These are phyloP conservation scores for Amanita fuliginea DNA, from an alignment of 768 basidiomycete species.

Conservation along the genomic window DNA sequence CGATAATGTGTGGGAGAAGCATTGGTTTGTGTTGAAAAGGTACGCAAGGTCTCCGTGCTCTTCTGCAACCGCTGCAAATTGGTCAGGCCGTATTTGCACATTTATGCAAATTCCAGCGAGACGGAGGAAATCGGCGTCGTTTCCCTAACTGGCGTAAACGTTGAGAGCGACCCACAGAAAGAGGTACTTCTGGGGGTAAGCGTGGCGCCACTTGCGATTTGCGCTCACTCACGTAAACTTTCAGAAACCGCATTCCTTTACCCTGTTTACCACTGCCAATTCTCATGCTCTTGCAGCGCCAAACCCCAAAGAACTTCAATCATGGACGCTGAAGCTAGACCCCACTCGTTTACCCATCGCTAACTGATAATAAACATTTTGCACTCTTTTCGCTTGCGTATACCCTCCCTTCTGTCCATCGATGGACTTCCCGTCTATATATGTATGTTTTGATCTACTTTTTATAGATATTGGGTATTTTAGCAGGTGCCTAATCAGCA, in stretches of 20 bases:
- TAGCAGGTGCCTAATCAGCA: background rate
- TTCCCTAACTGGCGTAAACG: constrained; percentile 73
- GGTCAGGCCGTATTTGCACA: constrained; percentile 76
- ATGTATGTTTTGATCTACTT: constrained; percentile 1
- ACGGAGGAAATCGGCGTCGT: constrained; percentile 76
- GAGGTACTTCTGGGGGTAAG: constrained; percentile 80
- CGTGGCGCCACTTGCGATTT: constrained; percentile 9
- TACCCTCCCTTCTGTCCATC: background rate
- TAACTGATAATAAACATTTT: constrained; percentile 6
- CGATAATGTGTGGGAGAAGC: constrained; percentile 69
- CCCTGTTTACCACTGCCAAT: constrained; percentile 85
- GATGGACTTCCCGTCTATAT: background rate
- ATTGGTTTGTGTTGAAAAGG: constrained; percentile 86
- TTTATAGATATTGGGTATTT: background rate
- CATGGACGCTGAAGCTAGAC: constrained; percentile 80
- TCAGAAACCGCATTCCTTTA: constrained; percentile 81
- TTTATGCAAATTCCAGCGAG: constrained; percentile 80
- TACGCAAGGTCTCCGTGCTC: constrained; percentile 16
- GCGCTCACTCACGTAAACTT: constrained; percentile 5
- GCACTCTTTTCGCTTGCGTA: background rate
- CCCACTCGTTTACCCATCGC: constrained; percentile 55
- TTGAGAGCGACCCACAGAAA: constrained; percentile 80
- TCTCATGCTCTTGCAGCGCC: constrained; percentile 84
- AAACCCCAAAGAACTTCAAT: constrained; percentile 69
- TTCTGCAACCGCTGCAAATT: background rate